Conservation (phyloP, 805 yeast genomes). For the Hyphopichia homilentoma region DNA sequence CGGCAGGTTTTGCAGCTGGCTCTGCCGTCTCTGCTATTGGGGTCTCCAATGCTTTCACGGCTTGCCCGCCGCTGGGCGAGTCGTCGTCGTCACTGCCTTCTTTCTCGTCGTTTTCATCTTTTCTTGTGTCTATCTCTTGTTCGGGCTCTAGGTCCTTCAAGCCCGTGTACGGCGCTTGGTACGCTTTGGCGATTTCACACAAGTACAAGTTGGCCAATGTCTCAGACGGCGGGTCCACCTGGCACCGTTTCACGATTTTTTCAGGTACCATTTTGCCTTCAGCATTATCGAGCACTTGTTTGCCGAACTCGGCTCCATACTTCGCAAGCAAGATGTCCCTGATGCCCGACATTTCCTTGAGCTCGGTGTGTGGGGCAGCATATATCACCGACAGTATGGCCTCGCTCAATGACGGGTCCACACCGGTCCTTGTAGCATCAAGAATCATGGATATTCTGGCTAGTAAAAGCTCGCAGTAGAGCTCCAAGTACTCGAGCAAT, state of each 20-base stretch:
- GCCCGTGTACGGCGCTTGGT: slow-evolving; percentile 69
- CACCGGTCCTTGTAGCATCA: slow-evolving; percentile 33
- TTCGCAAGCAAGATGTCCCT: slow-evolving; percentile 59
- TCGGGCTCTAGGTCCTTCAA: slow-evolving; percentile 25
- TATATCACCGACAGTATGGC: slow-evolving; percentile 69
- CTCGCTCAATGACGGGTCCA: slow-evolving; percentile 66
- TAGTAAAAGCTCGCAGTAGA: slow-evolving; percentile 74
- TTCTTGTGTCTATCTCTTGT: slow-evolving; percentile 7
- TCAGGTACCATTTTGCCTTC: slow-evolving; percentile 54
- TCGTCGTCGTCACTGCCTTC: slow-evolving; percentile 33
- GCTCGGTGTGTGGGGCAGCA: slow-evolving; percentile 69
- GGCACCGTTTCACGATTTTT: slow-evolving; percentile 61
- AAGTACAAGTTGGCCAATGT: slow-evolving; percentile 67
- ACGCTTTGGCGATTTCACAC: slow-evolving; percentile 76
- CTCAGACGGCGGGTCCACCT: slow-evolving; percentile 61
- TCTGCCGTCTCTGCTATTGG: slow-evolving; percentile 19
- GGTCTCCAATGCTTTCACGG: slow-evolving; percentile 12
- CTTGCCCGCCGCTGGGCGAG: slow-evolving; percentile 19
- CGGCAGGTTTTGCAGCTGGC: slow-evolving; percentile 11
- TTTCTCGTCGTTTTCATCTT: slow-evolving; percentile 17
- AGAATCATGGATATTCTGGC: slow-evolving; percentile 69
- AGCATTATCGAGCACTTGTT: slow-evolving; percentile 48
- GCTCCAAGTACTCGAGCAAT: slow-evolving; percentile 70
- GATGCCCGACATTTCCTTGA: slow-evolving; percentile 62
- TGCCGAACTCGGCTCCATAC: slow-evolving; percentile 67